These are phyloP conservation scores for Chalaropsis thielavioides DNA, from an alignment of 2,329 filamentous ascomycete genomes.

Conservation along the genomic window DNA sequence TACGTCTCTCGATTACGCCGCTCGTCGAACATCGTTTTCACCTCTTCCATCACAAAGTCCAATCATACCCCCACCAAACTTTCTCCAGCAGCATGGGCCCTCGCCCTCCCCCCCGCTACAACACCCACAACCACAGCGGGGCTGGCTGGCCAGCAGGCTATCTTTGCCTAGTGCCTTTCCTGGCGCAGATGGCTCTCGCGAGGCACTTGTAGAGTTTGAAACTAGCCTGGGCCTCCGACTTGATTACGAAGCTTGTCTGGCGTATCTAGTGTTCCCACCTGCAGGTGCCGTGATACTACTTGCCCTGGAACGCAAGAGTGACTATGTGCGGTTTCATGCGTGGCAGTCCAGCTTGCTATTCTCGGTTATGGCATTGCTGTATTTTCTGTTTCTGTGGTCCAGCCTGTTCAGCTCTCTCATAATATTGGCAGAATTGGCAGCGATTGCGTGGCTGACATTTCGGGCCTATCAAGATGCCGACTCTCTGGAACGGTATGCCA, in stretches of 20 bases:
- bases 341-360: constrained; percentile 88
- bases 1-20: constrained; percentile 39
- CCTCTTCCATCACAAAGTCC: constrained; percentile 25
- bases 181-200: constrained; percentile 29
- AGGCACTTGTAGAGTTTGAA: constrained; percentile 68
- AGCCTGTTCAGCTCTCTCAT: constrained; percentile 70
- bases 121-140: constrained; percentile 29
- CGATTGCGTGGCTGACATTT: constrained; percentile 63
- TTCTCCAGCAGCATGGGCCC: constrained; percentile 23
- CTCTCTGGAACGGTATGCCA: constrained; percentile 42
- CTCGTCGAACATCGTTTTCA: constrained; percentile 40
- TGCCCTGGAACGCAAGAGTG: constrained; percentile 82
- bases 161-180: constrained; percentile 28
- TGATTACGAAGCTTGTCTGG: constrained; percentile 80
- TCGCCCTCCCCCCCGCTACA: constrained; percentile 26
- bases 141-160: constrained; percentile 19
- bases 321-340: constrained; percentile 94
- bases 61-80: constrained; percentile 11
- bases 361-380: constrained; percentile 57
- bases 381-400: constrained; percentile 79
- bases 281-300: constrained; percentile 72
- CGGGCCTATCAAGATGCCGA: constrained; percentile 75
- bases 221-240: constrained; percentile 76
- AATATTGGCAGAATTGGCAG: constrained; percentile 55
- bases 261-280: constrained; percentile 75